Evolutionary conservation across 169 alveolate genomes (phyloP), one percentile per base, ranked within the genome.

Genomic region (Theileria orientalis): DNA sequence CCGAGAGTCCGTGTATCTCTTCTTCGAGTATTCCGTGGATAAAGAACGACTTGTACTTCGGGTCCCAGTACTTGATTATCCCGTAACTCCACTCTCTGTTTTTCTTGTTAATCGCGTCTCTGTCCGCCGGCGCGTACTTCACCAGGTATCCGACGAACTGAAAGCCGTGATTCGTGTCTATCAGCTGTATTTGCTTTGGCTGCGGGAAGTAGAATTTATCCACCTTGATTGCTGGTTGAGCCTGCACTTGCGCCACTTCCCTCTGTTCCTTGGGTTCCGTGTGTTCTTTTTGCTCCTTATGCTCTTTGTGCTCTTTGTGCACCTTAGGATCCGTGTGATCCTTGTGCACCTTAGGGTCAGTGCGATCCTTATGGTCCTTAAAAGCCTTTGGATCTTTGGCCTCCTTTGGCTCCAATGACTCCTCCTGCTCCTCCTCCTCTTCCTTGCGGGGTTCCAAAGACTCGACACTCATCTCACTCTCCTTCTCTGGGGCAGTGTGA

Each of bases 41-140:
- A 49, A 74, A 74, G 33, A 74, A 63, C 14, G 69, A 69, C 8
- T 51, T 61, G 47, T 70, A 74, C 21, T 74, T 74, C 21, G 83
- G 83, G n/a, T 74, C 83, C 83, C 83, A 74, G 42, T 33, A 74
- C 46, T 74, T 74, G 8, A 74, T 40, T 0, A 74, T 52, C 16
- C 66, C 83, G 30, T 63, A 64, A 2, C 23, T 60, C 83, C 83
- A 74, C 30, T 25, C 35, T 21, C 27, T 49, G 6, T 30, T 69
- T 14, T n/a, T 29, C 25, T 9, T 46, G 8, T 6, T 27, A 11
- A 23, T 27, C 14, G 41, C 42, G 59, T 74, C 59, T 11, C 23
- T 37, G 27, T 63, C 73, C 16, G 27, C 16, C 19, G 49, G 33
- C 23, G 73, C 16, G 56, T 47, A 74, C 41, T 49, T 62, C 14